phyloP scores from a whole-genome alignment of 1,284 basidiomycete species.

The Porodaedalea pini region DNA sequence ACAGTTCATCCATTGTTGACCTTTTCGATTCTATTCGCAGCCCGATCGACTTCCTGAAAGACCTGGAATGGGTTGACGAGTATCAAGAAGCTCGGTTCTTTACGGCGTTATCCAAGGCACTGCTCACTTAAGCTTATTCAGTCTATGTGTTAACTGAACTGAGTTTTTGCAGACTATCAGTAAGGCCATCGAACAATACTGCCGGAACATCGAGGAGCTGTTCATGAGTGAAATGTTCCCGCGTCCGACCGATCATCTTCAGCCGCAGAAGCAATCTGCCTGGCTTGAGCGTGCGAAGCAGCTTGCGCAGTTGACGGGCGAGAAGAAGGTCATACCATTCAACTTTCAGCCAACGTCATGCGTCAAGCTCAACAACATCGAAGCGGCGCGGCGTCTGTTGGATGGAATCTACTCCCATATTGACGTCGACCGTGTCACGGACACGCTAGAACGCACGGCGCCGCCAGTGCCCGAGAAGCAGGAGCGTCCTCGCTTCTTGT shows the following conservation, averaged over 20 bases:
- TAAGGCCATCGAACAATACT: constrained; percentile 91
- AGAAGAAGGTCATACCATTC: constrained; percentile 91
- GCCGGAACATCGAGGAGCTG: constrained; percentile 79
- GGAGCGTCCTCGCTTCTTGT: constrained; percentile 72
- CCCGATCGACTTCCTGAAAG: constrained; percentile 84
- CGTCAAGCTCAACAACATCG: constrained; percentile 97
- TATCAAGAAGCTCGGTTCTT: constrained; percentile 89
- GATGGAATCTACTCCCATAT: constrained; percentile 94
- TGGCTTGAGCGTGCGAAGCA: constrained; percentile 94
- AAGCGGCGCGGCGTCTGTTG: constrained; percentile 84
- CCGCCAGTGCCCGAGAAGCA: constrained; percentile 71
- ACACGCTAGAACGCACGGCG: constrained; percentile 52
- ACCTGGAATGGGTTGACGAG: constrained; percentile 88
- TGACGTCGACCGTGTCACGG: constrained; percentile 85
- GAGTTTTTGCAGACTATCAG: constrained; percentile 68
- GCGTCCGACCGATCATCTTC: constrained; percentile 67
- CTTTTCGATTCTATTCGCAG: constrained; percentile 92
- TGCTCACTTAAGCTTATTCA: constrained; percentile 16
- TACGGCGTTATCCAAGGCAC: constrained; percentile 80
- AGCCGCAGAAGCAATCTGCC: constrained; percentile 82
- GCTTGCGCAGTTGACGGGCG: constrained; percentile 66
- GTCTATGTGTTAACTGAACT: neutral
- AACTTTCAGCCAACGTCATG: constrained; percentile 93
- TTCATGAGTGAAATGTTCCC: constrained; percentile 96
- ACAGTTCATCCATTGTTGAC: constrained; percentile 95